Conservation (phyloP, 306 rosid species). For the Corylus avellana region DNA sequence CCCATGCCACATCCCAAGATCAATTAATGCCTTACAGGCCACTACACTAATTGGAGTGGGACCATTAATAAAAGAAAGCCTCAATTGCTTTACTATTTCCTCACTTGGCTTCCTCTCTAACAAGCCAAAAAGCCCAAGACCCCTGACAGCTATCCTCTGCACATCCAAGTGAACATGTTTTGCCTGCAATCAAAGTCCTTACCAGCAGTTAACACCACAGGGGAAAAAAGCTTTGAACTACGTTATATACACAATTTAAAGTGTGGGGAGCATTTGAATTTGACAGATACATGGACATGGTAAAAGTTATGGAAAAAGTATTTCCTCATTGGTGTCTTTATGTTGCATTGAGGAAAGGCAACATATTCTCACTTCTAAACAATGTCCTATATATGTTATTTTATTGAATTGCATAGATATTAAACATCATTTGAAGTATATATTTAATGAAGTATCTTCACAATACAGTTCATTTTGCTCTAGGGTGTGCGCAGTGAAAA, state of each 20-base stretch:
- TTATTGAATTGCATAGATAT: not conserved
- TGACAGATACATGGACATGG: not conserved
- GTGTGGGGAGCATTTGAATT: not conserved
- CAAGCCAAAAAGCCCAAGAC: constrained; percentile 93
- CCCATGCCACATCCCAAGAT: constrained; percentile 89
- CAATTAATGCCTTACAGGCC: constrained; percentile 79
- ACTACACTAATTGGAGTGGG: constrained; percentile 63
- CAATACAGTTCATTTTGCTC: not conserved
- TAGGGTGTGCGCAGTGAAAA: not conserved
- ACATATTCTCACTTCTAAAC: not conserved
- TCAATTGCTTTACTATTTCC: constrained; percentile 75
- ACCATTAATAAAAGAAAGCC: constrained; percentile 62
- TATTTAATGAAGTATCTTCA: not conserved
- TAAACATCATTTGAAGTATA: not conserved
- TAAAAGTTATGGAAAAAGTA: not conserved
- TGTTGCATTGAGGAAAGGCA: not conserved
- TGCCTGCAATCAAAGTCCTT: constrained; percentile 61
- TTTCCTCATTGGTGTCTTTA: not conserved
- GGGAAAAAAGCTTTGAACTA: not conserved
- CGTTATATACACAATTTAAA: not conserved
- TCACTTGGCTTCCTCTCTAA: constrained; percentile 75
- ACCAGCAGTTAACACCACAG: constrained; percentile 6
- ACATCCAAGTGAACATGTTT: constrained; percentile 87
- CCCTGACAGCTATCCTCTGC: constrained; percentile 81
- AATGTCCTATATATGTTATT: not conserved